A percentile compares a stretch with the other conserved stretches of the same genome.
phyloP scores from a whole-genome alignment of 2,329 filamentous ascomycete species.

The Colletotrichum sidae region DNA sequence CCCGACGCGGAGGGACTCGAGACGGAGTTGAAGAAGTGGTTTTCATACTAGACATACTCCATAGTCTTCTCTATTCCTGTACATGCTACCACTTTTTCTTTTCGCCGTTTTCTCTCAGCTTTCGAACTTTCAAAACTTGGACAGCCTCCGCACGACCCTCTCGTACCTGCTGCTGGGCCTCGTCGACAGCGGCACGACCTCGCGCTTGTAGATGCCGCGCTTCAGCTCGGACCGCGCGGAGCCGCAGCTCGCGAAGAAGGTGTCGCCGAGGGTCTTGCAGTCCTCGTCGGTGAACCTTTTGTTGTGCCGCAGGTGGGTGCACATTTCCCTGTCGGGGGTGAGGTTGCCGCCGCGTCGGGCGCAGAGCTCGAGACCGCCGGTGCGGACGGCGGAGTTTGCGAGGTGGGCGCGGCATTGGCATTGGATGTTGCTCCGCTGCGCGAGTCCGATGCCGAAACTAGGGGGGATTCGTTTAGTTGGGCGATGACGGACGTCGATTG shows the following conservation, averaged over 20 bases:
- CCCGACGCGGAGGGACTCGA: conserved; percentile 36
- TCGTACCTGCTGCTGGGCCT: conserved; percentile 4
- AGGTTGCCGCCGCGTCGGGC: conserved; percentile 23
- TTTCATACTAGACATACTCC: conserved; percentile 1
- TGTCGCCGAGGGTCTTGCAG: conserved; percentile 26
- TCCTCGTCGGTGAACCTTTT: conserved; percentile 28
- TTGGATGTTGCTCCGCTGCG: conserved; percentile 31
- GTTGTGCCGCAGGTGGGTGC: conserved; percentile 15
- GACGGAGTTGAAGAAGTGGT: conserved; percentile 8
- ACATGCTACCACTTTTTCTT: background rate
- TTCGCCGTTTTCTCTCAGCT: background rate
- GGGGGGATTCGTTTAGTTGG: background rate
- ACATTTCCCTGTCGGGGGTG: conserved; percentile 27
- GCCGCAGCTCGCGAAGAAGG: conserved; percentile 32
- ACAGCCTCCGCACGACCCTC: conserved; percentile 14
- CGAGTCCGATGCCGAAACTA: conserved; percentile 26
- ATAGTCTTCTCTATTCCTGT: background rate
- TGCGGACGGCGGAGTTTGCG: conserved; percentile 12
- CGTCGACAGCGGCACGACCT: conserved; percentile 25
- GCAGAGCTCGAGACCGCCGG: conserved; percentile 24
- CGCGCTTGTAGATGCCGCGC: conserved; percentile 33
- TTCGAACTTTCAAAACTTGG: conserved; percentile 3
- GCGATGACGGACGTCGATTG: background rate
- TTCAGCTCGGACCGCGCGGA: conserved; percentile 27
- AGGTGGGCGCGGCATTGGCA: conserved; percentile 26